Evolutionary conservation across 345 rosid genomes (phyloP).

Genomic region (Trapa bicornis): DNA sequence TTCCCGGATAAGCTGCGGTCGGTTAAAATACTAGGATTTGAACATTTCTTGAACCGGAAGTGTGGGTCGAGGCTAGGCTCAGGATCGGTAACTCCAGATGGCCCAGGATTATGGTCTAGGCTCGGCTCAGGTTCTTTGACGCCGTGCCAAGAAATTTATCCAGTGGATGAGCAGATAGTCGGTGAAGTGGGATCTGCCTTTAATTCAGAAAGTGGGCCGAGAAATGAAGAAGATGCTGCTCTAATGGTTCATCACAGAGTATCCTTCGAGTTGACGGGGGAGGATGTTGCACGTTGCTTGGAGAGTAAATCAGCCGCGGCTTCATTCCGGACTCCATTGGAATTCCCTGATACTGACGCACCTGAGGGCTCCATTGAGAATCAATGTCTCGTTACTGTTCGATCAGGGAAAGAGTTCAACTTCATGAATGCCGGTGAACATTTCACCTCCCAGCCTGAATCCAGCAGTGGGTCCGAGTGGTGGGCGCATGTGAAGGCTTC

Average conservation of each 20-base stretch:
- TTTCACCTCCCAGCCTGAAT: conserved; percentile 24
- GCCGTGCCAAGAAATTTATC: conserved; percentile 24
- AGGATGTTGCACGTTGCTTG: conserved; percentile 87
- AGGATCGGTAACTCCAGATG: conserved; percentile 72
- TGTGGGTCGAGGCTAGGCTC: conserved; percentile 90
- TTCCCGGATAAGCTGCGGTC: conserved; percentile 40
- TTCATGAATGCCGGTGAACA: conserved; percentile 58
- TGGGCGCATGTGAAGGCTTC: conserved; percentile 70
- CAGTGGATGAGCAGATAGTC: conserved; percentile 23
- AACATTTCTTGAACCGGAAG: conserved; percentile 53
- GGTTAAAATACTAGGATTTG: conserved; percentile 47
- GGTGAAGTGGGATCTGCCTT: conserved; percentile 38
- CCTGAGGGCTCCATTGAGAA: conserved; percentile 8
- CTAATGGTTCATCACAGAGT: conserved; percentile 53
- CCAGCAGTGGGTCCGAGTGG: conserved; percentile 51
- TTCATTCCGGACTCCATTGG: conserved; percentile 21
- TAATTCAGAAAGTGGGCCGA: conserved; percentile 33
- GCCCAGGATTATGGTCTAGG: conserved; percentile 64
- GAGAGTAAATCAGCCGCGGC: conserved; percentile 33
- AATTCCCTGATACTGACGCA: conserved; percentile 15
- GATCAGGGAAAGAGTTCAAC: conserved; percentile 80
- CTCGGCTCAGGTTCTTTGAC: conserved; percentile 59
- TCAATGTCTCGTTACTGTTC: conserved; percentile 50
- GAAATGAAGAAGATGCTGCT: conserved; percentile 18
- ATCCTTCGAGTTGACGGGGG: conserved; percentile 86